Percentiles rank a stretch among this genome's conserved stretches.
Conservation (phyloP, 169 alveolate genomes). For the Theileria parva region DNA sequence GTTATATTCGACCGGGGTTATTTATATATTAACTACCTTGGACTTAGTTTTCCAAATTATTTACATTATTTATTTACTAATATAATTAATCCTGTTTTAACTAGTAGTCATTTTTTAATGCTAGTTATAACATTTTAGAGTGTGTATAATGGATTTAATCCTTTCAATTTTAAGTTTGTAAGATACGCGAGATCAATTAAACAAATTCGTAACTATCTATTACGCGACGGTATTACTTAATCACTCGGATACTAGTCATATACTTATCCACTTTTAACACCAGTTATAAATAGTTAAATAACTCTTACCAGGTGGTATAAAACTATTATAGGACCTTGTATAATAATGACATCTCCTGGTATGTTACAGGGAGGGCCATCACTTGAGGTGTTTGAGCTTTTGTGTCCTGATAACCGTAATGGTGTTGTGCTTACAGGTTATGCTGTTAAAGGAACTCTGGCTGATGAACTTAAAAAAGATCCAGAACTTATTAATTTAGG, state of each 20-base stretch:
- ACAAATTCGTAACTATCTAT: constrained; percentile 60
- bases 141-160: constrained; percentile 83
- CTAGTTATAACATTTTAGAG: constrained; percentile 29
- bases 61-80: neutral
- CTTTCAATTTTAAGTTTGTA: constrained; percentile 90
- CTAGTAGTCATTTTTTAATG: neutral
- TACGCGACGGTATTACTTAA: constrained; percentile 46
- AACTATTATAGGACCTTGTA: constrained; percentile 83
- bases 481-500: constrained; percentile 86
- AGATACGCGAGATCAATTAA: constrained; percentile 80
- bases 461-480: constrained; percentile 90
- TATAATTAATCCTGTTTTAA: neutral
- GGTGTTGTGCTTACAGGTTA: constrained; percentile 97
- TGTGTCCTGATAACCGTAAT: constrained; percentile 92
- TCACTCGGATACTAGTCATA: neutral
- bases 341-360: constrained; percentile 99
- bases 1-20: constrained; percentile 6
- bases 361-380: constrained; percentile 97
- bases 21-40: neutral
- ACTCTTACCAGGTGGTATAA: neutral
- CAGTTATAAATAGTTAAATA: neutral
- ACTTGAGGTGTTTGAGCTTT: constrained; percentile 91
- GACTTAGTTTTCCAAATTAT: no score
- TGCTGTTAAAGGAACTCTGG: constrained; percentile 96
- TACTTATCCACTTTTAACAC: neutral